Evolutionary conservation across 75 land plant genomes (phyloP).

Genomic region (Adiantum capillusveneris): DNA sequence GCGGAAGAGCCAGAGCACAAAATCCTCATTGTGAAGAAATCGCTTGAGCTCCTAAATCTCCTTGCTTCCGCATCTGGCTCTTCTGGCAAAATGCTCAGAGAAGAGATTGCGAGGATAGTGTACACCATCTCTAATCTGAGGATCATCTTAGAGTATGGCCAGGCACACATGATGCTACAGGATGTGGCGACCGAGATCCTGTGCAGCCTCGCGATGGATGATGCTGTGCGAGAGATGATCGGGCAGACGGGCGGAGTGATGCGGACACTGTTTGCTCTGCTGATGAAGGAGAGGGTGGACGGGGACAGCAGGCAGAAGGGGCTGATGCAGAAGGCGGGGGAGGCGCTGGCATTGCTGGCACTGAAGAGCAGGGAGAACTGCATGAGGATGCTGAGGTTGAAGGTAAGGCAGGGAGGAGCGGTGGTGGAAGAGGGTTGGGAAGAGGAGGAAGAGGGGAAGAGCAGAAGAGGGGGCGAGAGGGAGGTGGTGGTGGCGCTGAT

Average conservation of each 20-base stretch:
- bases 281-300: too few relatives aligned
- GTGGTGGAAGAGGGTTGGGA: background rate
- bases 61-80: too few relatives aligned
- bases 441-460: background rate
- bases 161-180: background rate
- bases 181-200: conserved; percentile 49
- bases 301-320: too few relatives aligned
- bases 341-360: conserved; percentile 54
- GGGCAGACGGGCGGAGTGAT: conserved; percentile 75
- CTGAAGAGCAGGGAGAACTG: conserved; percentile 53
- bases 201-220: conserved; percentile 59
- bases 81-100: too few relatives aligned
- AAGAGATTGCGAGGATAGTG: too few relatives aligned
- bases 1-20: too few relatives aligned
- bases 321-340: too few relatives aligned
- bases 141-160: conserved; percentile 44
- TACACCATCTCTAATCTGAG: conserved; percentile 72
- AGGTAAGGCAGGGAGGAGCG: background rate
- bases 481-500: conserved; percentile 18
- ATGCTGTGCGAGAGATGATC: conserved; percentile 48
- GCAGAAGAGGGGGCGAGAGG: background rate
- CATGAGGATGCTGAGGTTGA: conserved; percentile 21
- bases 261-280: conserved; percentile 44
- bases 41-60: too few relatives aligned
- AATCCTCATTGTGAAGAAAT: too few relatives aligned